Conservation (phyloP, 2,329 filamentous ascomycete species). For the Emmonsiellopsis sp. region DNA sequence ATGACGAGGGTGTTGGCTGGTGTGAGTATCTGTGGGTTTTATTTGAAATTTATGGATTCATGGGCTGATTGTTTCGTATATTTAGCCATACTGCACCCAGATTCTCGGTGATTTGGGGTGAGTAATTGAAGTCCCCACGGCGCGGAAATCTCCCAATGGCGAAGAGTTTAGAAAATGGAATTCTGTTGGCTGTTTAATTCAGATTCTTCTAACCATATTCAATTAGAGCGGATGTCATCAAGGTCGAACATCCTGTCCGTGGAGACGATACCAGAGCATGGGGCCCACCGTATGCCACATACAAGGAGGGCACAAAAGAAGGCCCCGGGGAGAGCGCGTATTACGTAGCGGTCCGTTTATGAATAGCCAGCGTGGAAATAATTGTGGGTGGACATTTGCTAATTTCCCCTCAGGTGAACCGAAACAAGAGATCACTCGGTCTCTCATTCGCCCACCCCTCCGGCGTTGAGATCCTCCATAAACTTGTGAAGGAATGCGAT, state of each 20-base stretch:
- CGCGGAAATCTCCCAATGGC: not conserved
- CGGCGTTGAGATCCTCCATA: slow-evolving; percentile 79
- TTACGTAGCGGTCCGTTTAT: slow-evolving; percentile 63
- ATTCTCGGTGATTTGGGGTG: slow-evolving; percentile 94
- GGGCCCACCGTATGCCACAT: slow-evolving; percentile 87
- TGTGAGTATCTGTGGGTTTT: slow-evolving; percentile 36
- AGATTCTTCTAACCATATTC: slow-evolving; percentile 14
- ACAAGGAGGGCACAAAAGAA: slow-evolving; percentile 48
- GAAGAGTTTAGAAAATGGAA: not conserved
- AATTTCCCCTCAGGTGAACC: slow-evolving; percentile 60
- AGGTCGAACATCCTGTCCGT: slow-evolving; percentile 83
- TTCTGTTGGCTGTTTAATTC: slow-evolving; percentile 4
- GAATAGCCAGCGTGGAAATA: not conserved
- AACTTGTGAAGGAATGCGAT: slow-evolving; percentile 74
- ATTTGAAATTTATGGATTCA: slow-evolving; percentile 1
- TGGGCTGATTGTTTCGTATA: slow-evolving; percentile 7
- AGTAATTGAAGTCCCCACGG: slow-evolving; percentile 17
- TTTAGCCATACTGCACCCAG: slow-evolving; percentile 90
- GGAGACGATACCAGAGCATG: slow-evolving; percentile 93
- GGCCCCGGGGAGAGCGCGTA: slow-evolving; percentile 88
- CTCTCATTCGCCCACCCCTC: slow-evolving; percentile 80
- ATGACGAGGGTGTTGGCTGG: slow-evolving; percentile 95
- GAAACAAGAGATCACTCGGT: slow-evolving; percentile 91
- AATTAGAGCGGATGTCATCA: slow-evolving; percentile 83
- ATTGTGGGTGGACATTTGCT: not conserved